Evolutionary conservation across 306 rosid species (phyloP), one percentile per base, ranked within the genome.

Genomic region (Abrus precatorius): DNA sequence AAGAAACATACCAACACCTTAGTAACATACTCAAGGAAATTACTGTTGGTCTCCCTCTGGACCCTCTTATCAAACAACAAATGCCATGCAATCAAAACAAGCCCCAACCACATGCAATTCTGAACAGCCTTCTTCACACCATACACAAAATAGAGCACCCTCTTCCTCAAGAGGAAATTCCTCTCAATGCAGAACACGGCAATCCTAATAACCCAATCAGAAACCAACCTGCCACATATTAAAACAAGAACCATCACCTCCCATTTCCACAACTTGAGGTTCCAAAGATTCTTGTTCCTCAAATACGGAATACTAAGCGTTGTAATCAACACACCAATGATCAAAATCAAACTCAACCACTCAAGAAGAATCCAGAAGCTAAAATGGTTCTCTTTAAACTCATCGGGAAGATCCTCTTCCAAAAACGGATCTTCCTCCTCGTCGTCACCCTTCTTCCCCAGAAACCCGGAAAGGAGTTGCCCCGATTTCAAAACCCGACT

Each of bases 201-300:
- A 1, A 92, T 67, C 36, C 85, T 77, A 9, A 92, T 87, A 30
- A 85, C 80, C 98, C 98, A 94, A 67, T 88, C 97, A 8, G 98
- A 94, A 2, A 94, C 94, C 84, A 94, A 84, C 27, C 97, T 71
- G 3, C 98, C 98, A 65, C 96, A 94, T 1, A 94, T 94, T 65
- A 92, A 38, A 59, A 92, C 91, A 82, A 92, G 36, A 76, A 94
- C 6, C 90, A 92, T 49, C 3, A 94, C 85, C 79, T 94, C 97
- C 98, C 98, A 94, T 84, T 90, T 92, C 98, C 98, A 94, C 27
- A 94, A 9, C 33, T 49, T 71, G 14, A 94, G 81, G 44, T 90
- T 78, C 97, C 96, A 92, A 30, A 89, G 66, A 27, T 78, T 43
- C 81, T 72, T 85, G 1, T 53, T 3, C 73, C 92, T 83, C 74